phyloP scores from a whole-genome alignment of 345 rosid species.

The Firmiana major region DNA sequence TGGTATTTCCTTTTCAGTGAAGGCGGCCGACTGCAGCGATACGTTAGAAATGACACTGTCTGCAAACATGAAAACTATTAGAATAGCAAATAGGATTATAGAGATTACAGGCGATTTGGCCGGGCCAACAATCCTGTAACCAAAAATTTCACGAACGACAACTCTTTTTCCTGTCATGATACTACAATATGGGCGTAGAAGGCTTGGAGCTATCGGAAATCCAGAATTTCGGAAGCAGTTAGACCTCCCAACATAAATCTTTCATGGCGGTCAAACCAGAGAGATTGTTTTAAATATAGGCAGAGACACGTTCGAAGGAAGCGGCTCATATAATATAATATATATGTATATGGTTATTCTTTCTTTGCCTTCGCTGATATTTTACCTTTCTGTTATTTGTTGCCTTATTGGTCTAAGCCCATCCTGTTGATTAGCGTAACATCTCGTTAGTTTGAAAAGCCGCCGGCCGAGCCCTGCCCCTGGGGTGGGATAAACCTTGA shows the following conservation, averaged over 20 bases:
- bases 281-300: slow-evolving; percentile 1
- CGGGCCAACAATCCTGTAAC: slow-evolving; percentile 15
- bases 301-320: neutral
- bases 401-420: neutral
- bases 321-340: no score
- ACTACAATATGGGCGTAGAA: neutral
- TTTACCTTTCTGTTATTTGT: no score
- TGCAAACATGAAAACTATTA: slow-evolving; percentile 36
- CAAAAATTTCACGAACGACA: slow-evolving; percentile 11
- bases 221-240: slow-evolving; percentile 8
- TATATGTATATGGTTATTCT: no score
- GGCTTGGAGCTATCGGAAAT: neutral
- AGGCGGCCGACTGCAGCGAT: slow-evolving; percentile 9
- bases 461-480: no score
- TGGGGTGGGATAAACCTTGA: no score
- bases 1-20: neutral
- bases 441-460: no score
- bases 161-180: slow-evolving; percentile 15
- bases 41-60: slow-evolving; percentile 28
- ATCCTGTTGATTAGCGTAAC: neutral
- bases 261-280: neutral
- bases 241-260: neutral
- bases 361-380: no score
- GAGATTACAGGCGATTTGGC: slow-evolving; percentile 24
- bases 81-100: slow-evolving; percentile 25